A percentile compares a stretch with the other conserved stretches of the same genome.
These are phyloP conservation scores for Gymnopilus junonius DNA, from an alignment of 768 basidiomycete species.

Conservation along the genomic window DNA sequence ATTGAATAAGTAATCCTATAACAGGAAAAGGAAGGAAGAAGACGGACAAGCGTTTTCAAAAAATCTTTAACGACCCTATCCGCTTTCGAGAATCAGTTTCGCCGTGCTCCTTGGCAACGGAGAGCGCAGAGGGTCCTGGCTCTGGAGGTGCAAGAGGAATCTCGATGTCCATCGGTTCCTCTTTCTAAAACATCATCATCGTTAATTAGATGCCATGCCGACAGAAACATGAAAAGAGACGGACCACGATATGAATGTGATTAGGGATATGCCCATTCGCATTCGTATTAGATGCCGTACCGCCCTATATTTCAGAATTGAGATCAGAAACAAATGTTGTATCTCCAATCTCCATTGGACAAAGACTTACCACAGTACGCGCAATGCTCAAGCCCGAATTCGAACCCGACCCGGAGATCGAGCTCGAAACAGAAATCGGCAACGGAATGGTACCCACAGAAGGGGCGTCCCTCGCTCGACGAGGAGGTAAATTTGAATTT, in stretches of 20 bases:
- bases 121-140: too few relatives aligned
- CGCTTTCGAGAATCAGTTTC: background rate
- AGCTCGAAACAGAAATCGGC: background rate
- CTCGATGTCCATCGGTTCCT: background rate
- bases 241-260: background rate
- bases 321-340: too few relatives aligned
- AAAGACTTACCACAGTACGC: too few relatives aligned
- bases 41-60: constrained; percentile 6
- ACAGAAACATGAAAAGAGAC: background rate
- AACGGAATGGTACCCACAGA: too few relatives aligned
- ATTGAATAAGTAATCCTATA: background rate
- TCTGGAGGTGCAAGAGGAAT: background rate
- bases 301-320: too few relatives aligned
- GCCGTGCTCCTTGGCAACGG: background rate
- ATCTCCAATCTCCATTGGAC: too few relatives aligned
- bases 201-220: too few relatives aligned
- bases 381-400: too few relatives aligned
- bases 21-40: too few relatives aligned
- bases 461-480: background rate
- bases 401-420: too few relatives aligned
- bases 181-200: background rate
- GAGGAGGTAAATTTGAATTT: background rate
- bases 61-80: constrained; percentile 3
- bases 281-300: too few relatives aligned
- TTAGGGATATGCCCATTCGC: too few relatives aligned